Evolutionary conservation across 2,329 filamentous ascomycete genomes (phyloP), one percentile per base, ranked within the genome.

Genomic region (Tolypocladium tropicale): DNA sequence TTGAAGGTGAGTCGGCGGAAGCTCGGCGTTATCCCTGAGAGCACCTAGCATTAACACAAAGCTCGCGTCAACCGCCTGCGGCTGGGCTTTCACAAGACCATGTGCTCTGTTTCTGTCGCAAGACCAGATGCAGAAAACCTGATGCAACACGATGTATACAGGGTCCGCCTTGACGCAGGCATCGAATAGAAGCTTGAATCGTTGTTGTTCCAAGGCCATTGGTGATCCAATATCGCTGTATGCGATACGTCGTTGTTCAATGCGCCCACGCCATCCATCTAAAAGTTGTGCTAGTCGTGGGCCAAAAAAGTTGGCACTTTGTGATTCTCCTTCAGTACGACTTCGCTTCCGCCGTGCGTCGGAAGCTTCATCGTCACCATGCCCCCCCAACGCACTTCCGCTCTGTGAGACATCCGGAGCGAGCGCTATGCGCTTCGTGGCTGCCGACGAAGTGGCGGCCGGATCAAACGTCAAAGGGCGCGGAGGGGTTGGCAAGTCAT

Each of bases 111-210:
- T 58, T 14, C 53, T 62, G 21, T 73, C 65, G 3, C 70, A 56
- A 4, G 76, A 77, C 77, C 79, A 82, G 23, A 79, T 64, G 64
- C 84, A 88, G 66, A 82, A 85, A 2, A 86, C 57, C 64, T 89
- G 85, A 64, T 89, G 86, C 14, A 88, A 65, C 6, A 78, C 74
- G 53, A 90, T 62, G 64, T 86, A 91, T 64, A 88, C 82, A 51
- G 73, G 59, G 65, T 92, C 88, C 5, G 76, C 67, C 0, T 65
- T 62, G 2, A 59, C 48, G 60, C 83, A 86, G 1, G 87, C 86
- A 28, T 81, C 72, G 30, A 60, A 64, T 14, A 91, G 70, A 9
- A 88, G 73, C n/a, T 66, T 60, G 36, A 83, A 72, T 33, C 86
- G 76, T 28, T 72, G 72, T 49, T 65, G 63, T 57, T 81, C 80